These are phyloP conservation scores for Fusarium floridanum DNA, from an alignment of 2,329 filamentous ascomycete species.

Conservation along the genomic window DNA sequence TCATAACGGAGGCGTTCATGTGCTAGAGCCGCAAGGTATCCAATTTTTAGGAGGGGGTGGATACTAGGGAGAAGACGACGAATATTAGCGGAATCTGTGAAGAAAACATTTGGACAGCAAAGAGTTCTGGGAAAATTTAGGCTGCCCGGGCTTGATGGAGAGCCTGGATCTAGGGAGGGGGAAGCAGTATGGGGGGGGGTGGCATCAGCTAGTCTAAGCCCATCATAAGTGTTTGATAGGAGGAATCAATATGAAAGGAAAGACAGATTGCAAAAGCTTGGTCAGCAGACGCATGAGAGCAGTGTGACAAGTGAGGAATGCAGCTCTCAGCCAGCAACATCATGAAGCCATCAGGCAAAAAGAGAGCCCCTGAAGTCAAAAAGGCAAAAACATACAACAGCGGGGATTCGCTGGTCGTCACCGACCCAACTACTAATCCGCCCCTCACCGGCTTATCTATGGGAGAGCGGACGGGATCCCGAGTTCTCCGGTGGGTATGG, in stretches of 20 bases:
- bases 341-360: background rate
- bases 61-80: background rate
- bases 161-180: too few relatives aligned
- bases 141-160: background rate
- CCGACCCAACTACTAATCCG: background rate
- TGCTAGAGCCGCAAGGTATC: too few relatives aligned
- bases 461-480: background rate
- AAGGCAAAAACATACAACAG: background rate
- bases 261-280: background rate
- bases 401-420: background rate
- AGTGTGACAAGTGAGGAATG: fast-evolving
- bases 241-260: background rate
- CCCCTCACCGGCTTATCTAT: background rate
- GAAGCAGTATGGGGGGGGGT: background rate
- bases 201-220: background rate
- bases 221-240: background rate
- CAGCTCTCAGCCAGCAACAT: background rate
- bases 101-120: background rate
- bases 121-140: background rate
- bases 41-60: too few relatives aligned
- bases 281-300: fast-evolving
- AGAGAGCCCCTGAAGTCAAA: too few relatives aligned
- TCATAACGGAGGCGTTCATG: too few relatives aligned
- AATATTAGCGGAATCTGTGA: background rate
- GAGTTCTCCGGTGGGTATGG: background rate